A percentile compares a stretch with the other conserved stretches of the same genome.
These are phyloP conservation scores for Pseudoneurospora amorphoporcata DNA, from an alignment of 495 filamentous ascomycete genomes.

Conservation along the genomic window DNA sequence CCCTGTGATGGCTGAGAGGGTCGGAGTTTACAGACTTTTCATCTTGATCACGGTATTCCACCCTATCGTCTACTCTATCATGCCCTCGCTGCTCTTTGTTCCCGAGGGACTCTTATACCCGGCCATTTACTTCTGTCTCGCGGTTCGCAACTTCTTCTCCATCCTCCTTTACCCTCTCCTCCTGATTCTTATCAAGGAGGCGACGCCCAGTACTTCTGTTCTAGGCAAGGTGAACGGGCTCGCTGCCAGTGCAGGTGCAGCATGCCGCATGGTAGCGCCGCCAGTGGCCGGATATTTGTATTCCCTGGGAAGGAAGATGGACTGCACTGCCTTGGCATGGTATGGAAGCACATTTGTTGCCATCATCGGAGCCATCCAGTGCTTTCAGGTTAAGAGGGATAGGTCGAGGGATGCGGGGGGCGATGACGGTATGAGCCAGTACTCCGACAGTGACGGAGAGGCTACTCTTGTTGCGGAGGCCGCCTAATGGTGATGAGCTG, in stretches of 20 bases:
- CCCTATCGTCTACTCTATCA: conserved; percentile 64
- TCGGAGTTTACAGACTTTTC: conserved; percentile 70
- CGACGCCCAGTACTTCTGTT: conserved; percentile 53
- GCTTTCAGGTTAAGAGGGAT: conserved; percentile 52
- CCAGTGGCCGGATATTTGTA: conserved; percentile 70
- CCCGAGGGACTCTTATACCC: conserved; percentile 47
- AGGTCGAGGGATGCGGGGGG: not conserved
- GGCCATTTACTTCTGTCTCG: conserved; percentile 63
- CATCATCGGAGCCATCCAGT: conserved; percentile 55
- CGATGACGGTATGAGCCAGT: not conserved
- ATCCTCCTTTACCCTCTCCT: conserved; percentile 72
- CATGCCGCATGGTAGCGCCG: conserved; percentile 64
- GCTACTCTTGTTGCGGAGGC: not conserved
- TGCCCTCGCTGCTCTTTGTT: conserved; percentile 57
- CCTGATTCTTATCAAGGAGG: conserved; percentile 76
- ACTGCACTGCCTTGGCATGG: conserved; percentile 70
- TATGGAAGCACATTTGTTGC: conserved; percentile 66
- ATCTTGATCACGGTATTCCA: conserved; percentile 64
- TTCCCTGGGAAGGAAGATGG: conserved; percentile 51
- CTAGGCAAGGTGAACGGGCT: conserved; percentile 76
- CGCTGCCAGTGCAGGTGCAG: conserved; percentile 68
- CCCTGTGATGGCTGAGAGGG: conserved; percentile 53
- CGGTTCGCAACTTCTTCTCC: conserved; percentile 62
- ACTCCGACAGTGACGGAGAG: not conserved
- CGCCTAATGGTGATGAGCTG: not conserved